Evolutionary conservation across 306 rosid genomes (phyloP), one percentile per base, ranked within the genome.

Genomic region (Betula pendula): DNA sequence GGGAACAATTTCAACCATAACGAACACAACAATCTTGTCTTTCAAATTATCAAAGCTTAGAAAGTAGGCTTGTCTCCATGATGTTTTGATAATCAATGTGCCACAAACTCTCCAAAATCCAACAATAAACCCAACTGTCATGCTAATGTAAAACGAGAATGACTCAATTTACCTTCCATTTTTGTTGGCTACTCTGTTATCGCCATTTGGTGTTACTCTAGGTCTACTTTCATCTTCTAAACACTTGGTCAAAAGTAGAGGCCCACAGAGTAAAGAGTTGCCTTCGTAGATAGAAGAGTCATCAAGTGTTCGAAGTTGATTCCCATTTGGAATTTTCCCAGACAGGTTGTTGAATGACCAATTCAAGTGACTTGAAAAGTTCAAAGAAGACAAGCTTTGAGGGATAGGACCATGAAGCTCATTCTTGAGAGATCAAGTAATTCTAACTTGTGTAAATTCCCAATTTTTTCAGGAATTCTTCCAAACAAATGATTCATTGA

Each of bases 41-140:
- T 53, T 53, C 12, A 53, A 20, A 20, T 20, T 20, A 8, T 53
- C 25, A 20, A 53, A 53, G 27, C 10, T 7, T 53, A 0, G 27
- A n/a, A 71, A 71, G 72, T 71, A 71, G 13, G 81, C 81, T 5
- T 48, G 16, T 12, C 72, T 71, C 81, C 76, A 78, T 3, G 66
- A 35, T 14, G 7, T 65, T 3, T 68, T 65, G 17, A 10, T 0
- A 7, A 13, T 20, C 25, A 44, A 19, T 42, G 29, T 50, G 8
- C 52, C 43, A 10, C 16, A 53, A 43, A 63, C 50, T 3, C 24
- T 69, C 59, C 58, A 53, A 5, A 25, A 71, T 8, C 67, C 77
- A 40, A 71, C 0, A 60, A 24, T 9, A 70, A 71, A 78, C 1
- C 81, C 67, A 4, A 49, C 4, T 48, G 45, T 51, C 0, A 35